These are phyloP conservation scores for Pleurotus sapidus DNA, from an alignment of 768 basidiomycete genomes.

Conservation along the genomic window DNA sequence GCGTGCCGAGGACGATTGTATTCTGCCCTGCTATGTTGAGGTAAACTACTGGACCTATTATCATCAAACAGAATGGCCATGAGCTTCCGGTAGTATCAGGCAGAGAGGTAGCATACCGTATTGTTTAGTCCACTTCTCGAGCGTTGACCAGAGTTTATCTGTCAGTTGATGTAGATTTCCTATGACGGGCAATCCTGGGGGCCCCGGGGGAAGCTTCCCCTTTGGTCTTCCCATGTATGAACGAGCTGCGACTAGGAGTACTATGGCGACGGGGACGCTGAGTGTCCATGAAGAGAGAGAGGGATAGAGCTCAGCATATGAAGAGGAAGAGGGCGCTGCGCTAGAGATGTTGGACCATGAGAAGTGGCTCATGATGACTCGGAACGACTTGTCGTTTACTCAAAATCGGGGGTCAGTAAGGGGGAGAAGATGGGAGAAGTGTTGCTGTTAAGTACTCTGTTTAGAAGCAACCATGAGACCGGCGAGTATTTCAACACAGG, in stretches of 20 bases:
- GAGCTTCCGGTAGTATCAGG: too few species aligned
- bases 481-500: too few species aligned
- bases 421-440: too few species aligned
- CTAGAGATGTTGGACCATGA: constrained; percentile 1
- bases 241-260: constrained; percentile 2
- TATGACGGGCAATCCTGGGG: constrained; percentile 12
- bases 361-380: neutral
- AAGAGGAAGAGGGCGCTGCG: neutral
- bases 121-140: constrained; percentile 15
- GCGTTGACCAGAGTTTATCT: constrained; percentile 13
- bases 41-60: constrained; percentile 11
- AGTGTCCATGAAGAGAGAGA: neutral
- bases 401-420: too few species aligned
- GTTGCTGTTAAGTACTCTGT: too few species aligned
- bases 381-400: too few species aligned
- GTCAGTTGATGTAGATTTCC: constrained; percentile 16
- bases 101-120: constrained; percentile 14
- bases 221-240: neutral
- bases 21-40: constrained; percentile 17
- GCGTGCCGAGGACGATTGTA: constrained; percentile 11
- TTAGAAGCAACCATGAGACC: too few species aligned
- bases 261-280: neutral
- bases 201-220: constrained; percentile 17
- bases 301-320: neutral
- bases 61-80: neutral